A percentile compares a stretch with the other conserved stretches of the same genome.
phyloP scores from a whole-genome alignment of 371 early-diverging fungal genomes.

The Mucor ambiguus region DNA sequence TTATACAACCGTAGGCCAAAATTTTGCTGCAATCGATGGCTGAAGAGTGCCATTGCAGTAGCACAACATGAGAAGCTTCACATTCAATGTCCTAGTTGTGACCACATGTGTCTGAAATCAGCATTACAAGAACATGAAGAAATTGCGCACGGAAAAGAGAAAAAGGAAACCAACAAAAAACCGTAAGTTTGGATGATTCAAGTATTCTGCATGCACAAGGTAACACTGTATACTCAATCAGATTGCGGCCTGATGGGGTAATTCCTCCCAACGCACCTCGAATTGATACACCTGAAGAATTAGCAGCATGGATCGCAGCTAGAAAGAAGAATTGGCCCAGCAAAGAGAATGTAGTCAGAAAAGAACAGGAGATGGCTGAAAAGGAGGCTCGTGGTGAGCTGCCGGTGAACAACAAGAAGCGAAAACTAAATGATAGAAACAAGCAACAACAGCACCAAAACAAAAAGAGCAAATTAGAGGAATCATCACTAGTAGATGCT shows the following conservation, averaged over 20 bases:
- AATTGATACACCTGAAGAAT: constrained; percentile 61
- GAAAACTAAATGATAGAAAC: constrained; percentile 4
- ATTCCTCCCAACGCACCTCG: constrained; percentile 49
- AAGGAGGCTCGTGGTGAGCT: constrained; percentile 37
- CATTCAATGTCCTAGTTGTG: constrained; percentile 38
- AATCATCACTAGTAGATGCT: constrained; percentile 5
- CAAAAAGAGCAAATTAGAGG: not conserved
- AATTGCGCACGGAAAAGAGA: constrained; percentile 30
- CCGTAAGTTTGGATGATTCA: constrained; percentile 11
- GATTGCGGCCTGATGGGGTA: constrained; percentile 43
- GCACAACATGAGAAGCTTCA: constrained; percentile 41
- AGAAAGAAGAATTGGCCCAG: constrained; percentile 72
- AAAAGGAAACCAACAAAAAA: constrained; percentile 28
- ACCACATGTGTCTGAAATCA: constrained; percentile 28
- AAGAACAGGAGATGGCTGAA: constrained; percentile 40
- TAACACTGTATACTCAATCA: not conserved
- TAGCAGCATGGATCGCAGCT: constrained; percentile 70
- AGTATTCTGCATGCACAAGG: no score
- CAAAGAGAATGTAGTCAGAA: constrained; percentile 56
- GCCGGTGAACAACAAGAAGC: constrained; percentile 5
- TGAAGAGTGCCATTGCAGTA: constrained; percentile 28
- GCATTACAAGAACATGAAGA: constrained; percentile 35
- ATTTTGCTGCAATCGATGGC: constrained; percentile 35
- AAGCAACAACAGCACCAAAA: constrained; percentile 8
- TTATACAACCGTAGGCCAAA: constrained; percentile 13